A percentile compares a stretch with the other conserved stretches of the same genome.
Conservation (phyloP, 129 eudicot species). For the Logfia minima region DNA sequence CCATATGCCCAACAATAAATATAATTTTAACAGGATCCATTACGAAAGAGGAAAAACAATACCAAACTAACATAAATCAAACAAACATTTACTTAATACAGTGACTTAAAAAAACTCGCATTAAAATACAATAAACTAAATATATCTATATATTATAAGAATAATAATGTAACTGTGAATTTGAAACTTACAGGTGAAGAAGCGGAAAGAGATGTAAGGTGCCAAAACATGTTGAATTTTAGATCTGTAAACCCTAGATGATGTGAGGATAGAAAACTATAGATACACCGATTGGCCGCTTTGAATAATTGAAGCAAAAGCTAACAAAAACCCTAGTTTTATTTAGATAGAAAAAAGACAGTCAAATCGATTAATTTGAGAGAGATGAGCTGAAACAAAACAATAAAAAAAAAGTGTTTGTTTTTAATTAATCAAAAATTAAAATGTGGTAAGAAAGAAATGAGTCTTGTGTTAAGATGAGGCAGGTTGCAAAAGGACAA, state of each 20-base stretch:
- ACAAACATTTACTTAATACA: slow-evolving; percentile 11
- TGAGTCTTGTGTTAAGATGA: not conserved
- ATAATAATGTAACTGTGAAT: not conserved
- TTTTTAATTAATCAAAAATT: not conserved
- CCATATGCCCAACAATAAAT: not conserved
- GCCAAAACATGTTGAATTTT: slow-evolving; percentile 69
- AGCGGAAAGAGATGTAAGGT: slow-evolving; percentile 66
- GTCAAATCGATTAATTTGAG: slow-evolving; percentile 35
- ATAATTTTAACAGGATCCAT: slow-evolving; percentile 8
- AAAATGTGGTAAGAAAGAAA: not conserved
- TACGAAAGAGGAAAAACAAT: not conserved
- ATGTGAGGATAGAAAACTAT: slow-evolving; percentile 6
- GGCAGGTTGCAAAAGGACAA: slow-evolving; percentile 31
- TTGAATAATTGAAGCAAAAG: slow-evolving; percentile 22
- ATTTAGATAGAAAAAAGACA: slow-evolving; percentile 6
- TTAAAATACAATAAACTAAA: not conserved
- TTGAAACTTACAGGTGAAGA: slow-evolving; percentile 60
- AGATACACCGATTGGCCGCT: slow-evolving; percentile 24
- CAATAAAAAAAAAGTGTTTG: not conserved
- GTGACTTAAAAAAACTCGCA: not conserved
- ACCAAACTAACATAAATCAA: slow-evolving; percentile 9
- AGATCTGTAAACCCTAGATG: slow-evolving; percentile 52
- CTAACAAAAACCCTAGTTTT: slow-evolving; percentile 41
- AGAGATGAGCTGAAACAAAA: slow-evolving; percentile 6
- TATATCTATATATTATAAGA: not conserved